These are phyloP conservation scores for Casuarina equisetifolia DNA, from an alignment of 306 rosid species.

Conservation along the genomic window DNA sequence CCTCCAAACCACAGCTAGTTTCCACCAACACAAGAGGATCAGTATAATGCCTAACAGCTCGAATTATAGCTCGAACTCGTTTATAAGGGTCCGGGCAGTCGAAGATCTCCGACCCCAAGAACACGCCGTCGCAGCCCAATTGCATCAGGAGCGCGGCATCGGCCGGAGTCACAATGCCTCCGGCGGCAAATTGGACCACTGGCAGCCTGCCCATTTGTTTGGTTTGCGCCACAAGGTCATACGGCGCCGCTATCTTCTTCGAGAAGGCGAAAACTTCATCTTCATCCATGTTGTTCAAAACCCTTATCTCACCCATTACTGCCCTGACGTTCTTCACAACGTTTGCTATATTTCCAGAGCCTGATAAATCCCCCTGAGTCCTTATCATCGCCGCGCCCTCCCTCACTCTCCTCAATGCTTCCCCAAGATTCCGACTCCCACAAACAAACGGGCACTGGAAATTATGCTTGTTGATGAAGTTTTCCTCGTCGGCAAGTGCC, in stretches of 20 bases:
- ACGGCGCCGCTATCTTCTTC: conserved; percentile 64
- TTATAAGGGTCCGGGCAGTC: conserved; percentile 46
- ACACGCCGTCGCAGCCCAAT: conserved; percentile 77
- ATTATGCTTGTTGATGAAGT: conserved; percentile 66
- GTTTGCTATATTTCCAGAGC: conserved; percentile 46
- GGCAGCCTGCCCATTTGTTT: conserved; percentile 70
- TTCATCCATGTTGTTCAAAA: conserved; percentile 65
- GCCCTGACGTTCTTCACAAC: conserved; percentile 51
- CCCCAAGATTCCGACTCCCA: conserved; percentile 60
- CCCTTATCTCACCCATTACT: conserved; percentile 59
- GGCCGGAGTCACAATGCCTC: conserved; percentile 86
- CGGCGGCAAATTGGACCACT: conserved; percentile 62
- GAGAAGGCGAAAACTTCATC: conserved; percentile 71
- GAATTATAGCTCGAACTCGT: conserved; percentile 55
- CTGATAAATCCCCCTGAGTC: conserved; percentile 56
- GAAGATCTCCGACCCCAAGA: conserved; percentile 59
- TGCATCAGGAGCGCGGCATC: conserved; percentile 89
- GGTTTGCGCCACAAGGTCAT: conserved; percentile 64
- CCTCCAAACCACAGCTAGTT: conserved; percentile 47
- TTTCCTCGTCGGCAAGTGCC: conserved; percentile 52
- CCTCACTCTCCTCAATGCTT: conserved; percentile 61
- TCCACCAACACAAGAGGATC: conserved; percentile 60
- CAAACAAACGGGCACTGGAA: conserved; percentile 56
- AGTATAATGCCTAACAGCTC: conserved; percentile 60
- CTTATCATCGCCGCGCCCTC: conserved; percentile 72